Conservation (phyloP, 495 filamentous ascomycete species). For the Neurospora sp. region DNA sequence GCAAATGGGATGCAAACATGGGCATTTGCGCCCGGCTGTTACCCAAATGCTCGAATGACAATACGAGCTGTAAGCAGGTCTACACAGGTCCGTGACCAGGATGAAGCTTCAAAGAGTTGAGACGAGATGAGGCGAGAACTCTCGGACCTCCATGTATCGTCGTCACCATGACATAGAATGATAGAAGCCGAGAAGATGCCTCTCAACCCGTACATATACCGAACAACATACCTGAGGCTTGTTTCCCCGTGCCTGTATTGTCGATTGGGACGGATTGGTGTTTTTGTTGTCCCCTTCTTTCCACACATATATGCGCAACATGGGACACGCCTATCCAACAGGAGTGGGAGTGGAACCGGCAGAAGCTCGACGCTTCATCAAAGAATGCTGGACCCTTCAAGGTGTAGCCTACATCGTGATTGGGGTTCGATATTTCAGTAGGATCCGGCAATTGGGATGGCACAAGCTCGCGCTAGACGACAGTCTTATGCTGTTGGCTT, state of each 20-base stretch:
- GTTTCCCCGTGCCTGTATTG: not conserved
- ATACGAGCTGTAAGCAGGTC: not conserved
- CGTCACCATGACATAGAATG: not conserved
- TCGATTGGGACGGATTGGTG: not conserved
- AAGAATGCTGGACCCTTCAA: constrained; percentile 23
- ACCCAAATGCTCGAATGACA: not conserved
- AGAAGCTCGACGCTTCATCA: constrained; percentile 11
- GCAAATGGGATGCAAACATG: not conserved
- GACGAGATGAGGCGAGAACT: not conserved
- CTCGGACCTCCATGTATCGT: not conserved
- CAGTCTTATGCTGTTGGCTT: constrained; percentile 42
- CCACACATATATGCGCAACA: not conserved
- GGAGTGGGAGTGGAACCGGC: too few species aligned
- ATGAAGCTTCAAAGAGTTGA: not conserved
- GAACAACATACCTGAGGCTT: not conserved
- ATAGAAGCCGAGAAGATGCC: not conserved
- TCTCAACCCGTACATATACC: not conserved
- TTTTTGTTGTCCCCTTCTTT: not conserved
- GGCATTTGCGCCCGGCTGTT: not conserved
- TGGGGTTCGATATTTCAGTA: constrained; percentile 16
- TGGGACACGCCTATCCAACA: not conserved
- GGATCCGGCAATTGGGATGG: constrained; percentile 17
- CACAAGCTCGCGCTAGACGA: constrained; percentile 32
- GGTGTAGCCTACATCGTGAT: constrained; percentile 17
- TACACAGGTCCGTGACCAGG: not conserved